Evolutionary conservation across 2,329 filamentous ascomycete genomes (phyloP), one percentile per base, ranked within the genome.

Genomic region (Fusarium tupiense): DNA sequence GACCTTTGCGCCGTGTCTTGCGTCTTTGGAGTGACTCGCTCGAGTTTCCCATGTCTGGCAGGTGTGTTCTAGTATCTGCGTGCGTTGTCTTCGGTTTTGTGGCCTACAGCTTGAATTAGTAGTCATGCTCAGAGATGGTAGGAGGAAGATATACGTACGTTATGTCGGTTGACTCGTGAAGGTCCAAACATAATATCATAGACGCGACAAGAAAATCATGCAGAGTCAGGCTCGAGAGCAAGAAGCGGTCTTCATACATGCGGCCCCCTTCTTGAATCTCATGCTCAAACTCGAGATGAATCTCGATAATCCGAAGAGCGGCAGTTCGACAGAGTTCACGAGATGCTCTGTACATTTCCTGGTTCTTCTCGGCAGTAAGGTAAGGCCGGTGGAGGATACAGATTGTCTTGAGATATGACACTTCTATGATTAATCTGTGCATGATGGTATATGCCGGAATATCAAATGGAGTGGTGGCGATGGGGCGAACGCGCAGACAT

Each of bases 181-280:
- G 78, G 69, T 88, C 86, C 7, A 91, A 78, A 64, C 88, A 91
- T 11, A 91, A 75, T 46, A 91, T 86, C 87, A 90, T 91, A 19
- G 88, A 86, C 0, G 89, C 89, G 24, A 91, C 84, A 33, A 91
- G 80, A 68, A 90, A 91, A 72, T 91, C 88, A 40, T 90, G 87
- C 29, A 87, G 81, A 10, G 86, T 87, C 50, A 91, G 77, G 7
- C 85, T 86, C 8, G 85, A 85, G 13, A 90, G 77, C 81, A 91
- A 87, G 80, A 87, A 88, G 47, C 85, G 83, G 57, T 90, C 86
- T 44, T 86, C 83, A 63, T 85, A 83, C 67, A 91, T 79, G 26
- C 87, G 83, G 0, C 89, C 88, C 1, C 88, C 87, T 0, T 86
- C 84, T 33, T 80, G 81, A 22, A 82, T 82, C 76, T 86, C 86